Conservation (phyloP, 768 basidiomycete species). For the Panus rudis region DNA sequence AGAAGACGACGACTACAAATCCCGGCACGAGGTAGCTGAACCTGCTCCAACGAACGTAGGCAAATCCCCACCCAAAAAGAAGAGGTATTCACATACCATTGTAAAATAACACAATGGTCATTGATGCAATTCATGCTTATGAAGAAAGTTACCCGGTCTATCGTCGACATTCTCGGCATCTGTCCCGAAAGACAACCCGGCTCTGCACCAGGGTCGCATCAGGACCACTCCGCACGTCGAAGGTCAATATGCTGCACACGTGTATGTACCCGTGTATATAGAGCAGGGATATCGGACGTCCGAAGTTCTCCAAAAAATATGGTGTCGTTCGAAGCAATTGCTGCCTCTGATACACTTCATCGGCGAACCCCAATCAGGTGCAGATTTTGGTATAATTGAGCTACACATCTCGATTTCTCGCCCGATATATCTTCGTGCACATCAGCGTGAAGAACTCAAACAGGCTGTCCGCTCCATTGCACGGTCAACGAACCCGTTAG, state of each 20-base stretch:
- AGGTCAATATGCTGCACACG: conserved; percentile 77
- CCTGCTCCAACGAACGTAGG: neutral
- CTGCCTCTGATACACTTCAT: conserved; percentile 45
- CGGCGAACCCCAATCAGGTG: conserved; percentile 17
- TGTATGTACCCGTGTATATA: conserved; percentile 61
- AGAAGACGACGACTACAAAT: conserved; percentile 6
- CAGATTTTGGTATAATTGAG: conserved; percentile 26
- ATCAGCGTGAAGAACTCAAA: conserved; percentile 73
- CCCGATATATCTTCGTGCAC: conserved; percentile 70
- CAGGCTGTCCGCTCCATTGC: conserved; percentile 50
- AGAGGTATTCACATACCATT: conserved; percentile 3
- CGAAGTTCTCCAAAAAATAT: conserved; percentile 37
- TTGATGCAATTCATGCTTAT: no score
- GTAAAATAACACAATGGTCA: neutral
- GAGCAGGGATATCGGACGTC: conserved; percentile 36
- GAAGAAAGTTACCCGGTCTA: conserved; percentile 51
- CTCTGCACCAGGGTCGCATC: conserved; percentile 76
- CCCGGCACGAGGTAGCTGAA: neutral
- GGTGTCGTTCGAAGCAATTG: conserved; percentile 34
- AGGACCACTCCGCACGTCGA: conserved; percentile 75
- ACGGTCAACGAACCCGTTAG: conserved; percentile 40
- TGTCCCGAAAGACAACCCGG: conserved; percentile 62
- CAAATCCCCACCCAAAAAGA: conserved; percentile 9
- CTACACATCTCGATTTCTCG: conserved; percentile 85
- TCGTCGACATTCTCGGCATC: conserved; percentile 39